phyloP scores from a whole-genome alignment of 2,329 filamentous ascomycete species.

The Microascus cirrosus region DNA sequence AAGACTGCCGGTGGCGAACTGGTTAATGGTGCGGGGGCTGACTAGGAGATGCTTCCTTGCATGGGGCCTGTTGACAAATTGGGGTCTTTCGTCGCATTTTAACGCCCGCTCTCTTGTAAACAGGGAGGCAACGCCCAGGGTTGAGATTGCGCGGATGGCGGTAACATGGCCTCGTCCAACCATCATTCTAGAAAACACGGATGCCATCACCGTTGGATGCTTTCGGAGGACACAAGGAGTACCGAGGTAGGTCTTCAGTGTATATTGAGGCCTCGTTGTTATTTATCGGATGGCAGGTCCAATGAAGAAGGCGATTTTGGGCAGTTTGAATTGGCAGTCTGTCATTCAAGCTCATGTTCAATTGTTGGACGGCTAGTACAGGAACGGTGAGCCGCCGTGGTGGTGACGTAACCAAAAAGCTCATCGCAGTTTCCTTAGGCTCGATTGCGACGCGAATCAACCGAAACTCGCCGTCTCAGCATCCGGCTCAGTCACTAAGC shows the following conservation, averaged over 20 bases:
- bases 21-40: slow-evolving; percentile 12
- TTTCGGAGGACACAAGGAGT: neutral
- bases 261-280: neutral
- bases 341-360: neutral
- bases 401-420: neutral
- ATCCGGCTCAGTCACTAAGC: too few species aligned
- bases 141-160: neutral
- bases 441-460: neutral
- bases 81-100: neutral
- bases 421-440: neutral
- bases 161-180: neutral
- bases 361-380: neutral
- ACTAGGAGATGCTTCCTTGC: neutral
- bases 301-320: neutral
- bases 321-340: neutral
- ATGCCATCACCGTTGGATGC: neutral
- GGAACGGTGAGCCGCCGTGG: neutral
- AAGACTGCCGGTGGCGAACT: slow-evolving; percentile 45
- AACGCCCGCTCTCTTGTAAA: neutral
- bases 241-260: neutral
- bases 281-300: neutral
- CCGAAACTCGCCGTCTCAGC: too few species aligned
- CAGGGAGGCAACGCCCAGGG: neutral
- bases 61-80: neutral
- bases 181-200: neutral